Evolutionary conservation across 1,284 basidiomycete genomes (phyloP), one percentile per base, ranked within the genome.

Genomic region (Heterobasidion parviporum): DNA sequence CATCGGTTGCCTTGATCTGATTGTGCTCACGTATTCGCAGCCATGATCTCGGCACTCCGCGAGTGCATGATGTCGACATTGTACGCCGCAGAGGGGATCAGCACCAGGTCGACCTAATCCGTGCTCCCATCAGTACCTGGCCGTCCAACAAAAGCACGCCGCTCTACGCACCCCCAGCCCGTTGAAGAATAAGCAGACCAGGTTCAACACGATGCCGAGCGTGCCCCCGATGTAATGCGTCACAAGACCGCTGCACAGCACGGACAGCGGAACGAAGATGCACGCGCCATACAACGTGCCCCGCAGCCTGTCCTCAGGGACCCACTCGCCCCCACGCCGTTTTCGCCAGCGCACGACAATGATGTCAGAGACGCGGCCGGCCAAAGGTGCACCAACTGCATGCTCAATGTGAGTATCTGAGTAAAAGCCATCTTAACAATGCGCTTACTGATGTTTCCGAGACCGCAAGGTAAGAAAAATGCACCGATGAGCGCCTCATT

Each of bases 291-390:
- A 57, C 45, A 81, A 64, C 0, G 72, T 71, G 0, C 76, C 80
- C 9, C 75, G 70, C 26, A 87, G 71, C 5, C 85, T 73, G 62
- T 86, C 85, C 64, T 88, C 85, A 0, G 84, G 82, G 3, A 74
- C 71, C 78, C 73, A 78, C 14, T 68, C 60, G 6, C 71, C 82
- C 4, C 71, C 82, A 36, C 84, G 73, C n/a, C 72, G 67, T 54
- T 68, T 68, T 34, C 78, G 76, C 65, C 75, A 80, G 10, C 63
- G 65, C 15, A 70, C 65, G 20, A 88, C 72, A 0, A 71, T 69
- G 16, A 59, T 57, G 64, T 87, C 85, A 0, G 83, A 81, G 2
- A 79, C 60, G 3, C 71, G 68, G 0, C 84, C 85, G 0, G 77
- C 72, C 36, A 82, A 58, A 1, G 78, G 74, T 0, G 79, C 74